Percentiles rank a stretch among this genome's conserved stretches.
Evolutionary conservation across 257 asterid species (phyloP).

Genomic region (Nicotiana sylvestris): DNA sequence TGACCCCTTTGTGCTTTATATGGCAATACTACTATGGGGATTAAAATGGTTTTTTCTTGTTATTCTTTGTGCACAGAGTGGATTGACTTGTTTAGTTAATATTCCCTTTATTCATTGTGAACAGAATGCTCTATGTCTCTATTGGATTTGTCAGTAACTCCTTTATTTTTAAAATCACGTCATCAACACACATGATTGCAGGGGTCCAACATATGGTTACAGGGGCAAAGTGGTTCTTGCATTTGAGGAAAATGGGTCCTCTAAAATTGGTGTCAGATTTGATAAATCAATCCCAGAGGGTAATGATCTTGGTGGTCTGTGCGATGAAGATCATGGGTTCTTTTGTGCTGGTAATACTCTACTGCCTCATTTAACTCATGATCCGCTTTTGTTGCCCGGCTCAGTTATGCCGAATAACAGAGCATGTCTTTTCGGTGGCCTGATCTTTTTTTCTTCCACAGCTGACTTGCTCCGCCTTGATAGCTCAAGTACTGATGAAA

Average conservation of each 20-base stretch:
- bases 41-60: too few species aligned
- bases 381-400: not conserved
- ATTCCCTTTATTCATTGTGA: not conserved
- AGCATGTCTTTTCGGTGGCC: not conserved
- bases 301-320: slow-evolving; percentile 11
- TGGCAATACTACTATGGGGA: too few species aligned
- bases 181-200: slow-evolving; percentile 18
- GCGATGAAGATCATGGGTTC: slow-evolving; percentile 15
- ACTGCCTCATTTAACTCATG: not conserved
- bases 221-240: slow-evolving; percentile 85
- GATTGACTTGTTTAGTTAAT: not conserved
- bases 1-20: too few species aligned
- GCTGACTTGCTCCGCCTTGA: slow-evolving; percentile 80
- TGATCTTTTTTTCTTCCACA: slow-evolving; percentile 33
- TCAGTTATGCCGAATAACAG: not conserved
- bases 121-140: not conserved
- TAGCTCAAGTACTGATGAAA: slow-evolving; percentile 57
- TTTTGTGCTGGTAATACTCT: slow-evolving; percentile 10
- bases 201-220: slow-evolving; percentile 77
- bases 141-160: not conserved
- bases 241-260: slow-evolving; percentile 75
- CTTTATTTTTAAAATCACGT: not conserved
- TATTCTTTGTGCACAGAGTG: too few species aligned
- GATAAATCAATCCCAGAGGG: slow-evolving; percentile 9
- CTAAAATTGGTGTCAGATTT: slow-evolving; percentile 11